Conservation (phyloP, 2,329 filamentous ascomycete species). For the Cryphonectria japonica region DNA sequence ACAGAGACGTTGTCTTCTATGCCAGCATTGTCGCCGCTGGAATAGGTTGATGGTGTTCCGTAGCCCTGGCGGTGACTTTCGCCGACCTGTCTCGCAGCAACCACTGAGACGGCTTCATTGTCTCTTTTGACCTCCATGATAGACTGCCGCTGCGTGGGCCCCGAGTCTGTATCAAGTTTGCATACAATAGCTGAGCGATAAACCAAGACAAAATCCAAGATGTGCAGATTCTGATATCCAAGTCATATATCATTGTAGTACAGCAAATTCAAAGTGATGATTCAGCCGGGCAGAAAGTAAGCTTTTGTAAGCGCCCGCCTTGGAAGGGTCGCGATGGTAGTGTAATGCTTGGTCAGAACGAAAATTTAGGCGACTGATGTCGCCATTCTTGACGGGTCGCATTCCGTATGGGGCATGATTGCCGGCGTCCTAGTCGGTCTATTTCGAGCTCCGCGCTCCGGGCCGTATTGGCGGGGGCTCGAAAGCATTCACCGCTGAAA, state of each 20-base stretch:
- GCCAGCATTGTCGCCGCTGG: not conserved
- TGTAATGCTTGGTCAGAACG: slow-evolving; percentile 11
- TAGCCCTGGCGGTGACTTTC: not conserved
- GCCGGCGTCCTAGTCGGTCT: not conserved
- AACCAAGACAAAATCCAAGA: not conserved
- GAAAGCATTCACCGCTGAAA: not conserved
- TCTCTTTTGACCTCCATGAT: slow-evolving; percentile 16
- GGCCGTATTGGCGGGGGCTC: not conserved
- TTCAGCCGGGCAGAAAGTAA: not conserved
- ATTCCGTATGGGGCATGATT: slow-evolving; percentile 2
- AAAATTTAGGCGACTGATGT: slow-evolving; percentile 5
- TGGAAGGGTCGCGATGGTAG: not conserved
- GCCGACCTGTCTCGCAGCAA: not conserved
- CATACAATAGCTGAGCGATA: not conserved
- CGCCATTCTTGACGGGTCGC: slow-evolving; percentile 1
- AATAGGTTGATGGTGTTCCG: not conserved
- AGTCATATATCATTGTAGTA: not conserved
- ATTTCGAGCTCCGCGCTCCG: not conserved
- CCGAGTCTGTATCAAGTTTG: not conserved
- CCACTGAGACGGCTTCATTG: not conserved
- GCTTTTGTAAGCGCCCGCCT: not conserved
- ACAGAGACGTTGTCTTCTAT: slow-evolving; percentile 28
- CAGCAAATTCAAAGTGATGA: not conserved
- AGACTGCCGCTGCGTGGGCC: not conserved
- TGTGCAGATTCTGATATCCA: not conserved